These are phyloP conservation scores for Vickermania ingenoplastis DNA, from an alignment of 208 protist genomes.

Conservation along the genomic window DNA sequence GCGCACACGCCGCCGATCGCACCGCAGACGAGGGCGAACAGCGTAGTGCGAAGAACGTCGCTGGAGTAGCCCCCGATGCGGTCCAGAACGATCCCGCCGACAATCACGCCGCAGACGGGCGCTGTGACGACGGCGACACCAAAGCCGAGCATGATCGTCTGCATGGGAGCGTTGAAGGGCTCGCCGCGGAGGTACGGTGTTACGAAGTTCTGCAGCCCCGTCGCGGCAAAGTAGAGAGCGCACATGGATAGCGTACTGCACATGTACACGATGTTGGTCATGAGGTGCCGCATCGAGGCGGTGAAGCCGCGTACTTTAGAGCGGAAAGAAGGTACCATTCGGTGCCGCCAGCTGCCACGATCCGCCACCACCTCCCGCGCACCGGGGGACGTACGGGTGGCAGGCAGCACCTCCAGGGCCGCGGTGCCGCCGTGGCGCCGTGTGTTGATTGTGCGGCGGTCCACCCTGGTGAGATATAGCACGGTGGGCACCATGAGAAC, in stretches of 20 bases:
- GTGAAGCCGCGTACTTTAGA: not conserved
- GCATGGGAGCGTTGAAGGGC: constrained; percentile 73
- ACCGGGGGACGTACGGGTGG: not conserved
- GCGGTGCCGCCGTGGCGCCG: not conserved
- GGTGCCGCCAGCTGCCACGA: not conserved
- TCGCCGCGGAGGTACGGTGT: constrained; percentile 78
- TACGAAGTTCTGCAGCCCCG: constrained; percentile 86
- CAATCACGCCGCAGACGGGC: constrained; percentile 76
- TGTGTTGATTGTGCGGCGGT: constrained; percentile 50
- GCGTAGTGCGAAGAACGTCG: constrained; percentile 48
- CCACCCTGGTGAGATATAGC: constrained; percentile 35
- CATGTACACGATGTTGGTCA: constrained; percentile 63
- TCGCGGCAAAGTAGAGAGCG: constrained; percentile 87
- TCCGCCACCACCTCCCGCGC: no score
- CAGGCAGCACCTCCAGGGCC: not conserved
- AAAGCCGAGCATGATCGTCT: constrained; percentile 78
- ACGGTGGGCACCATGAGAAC: constrained; percentile 64
- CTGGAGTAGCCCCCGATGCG: constrained; percentile 72
- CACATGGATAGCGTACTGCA: constrained; percentile 74
- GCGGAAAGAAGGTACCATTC: not conserved
- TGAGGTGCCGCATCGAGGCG: constrained; percentile 11
- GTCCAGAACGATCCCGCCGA: constrained; percentile 78
- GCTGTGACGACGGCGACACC: constrained; percentile 65
- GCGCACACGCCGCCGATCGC: constrained; percentile 41
- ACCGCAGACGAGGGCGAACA: constrained; percentile 52